A percentile compares a stretch with the other conserved stretches of the same genome.
These are phyloP conservation scores for Aspergillus sp. DNA, from an alignment of 2,329 filamentous ascomycete genomes.

Conservation along the genomic window DNA sequence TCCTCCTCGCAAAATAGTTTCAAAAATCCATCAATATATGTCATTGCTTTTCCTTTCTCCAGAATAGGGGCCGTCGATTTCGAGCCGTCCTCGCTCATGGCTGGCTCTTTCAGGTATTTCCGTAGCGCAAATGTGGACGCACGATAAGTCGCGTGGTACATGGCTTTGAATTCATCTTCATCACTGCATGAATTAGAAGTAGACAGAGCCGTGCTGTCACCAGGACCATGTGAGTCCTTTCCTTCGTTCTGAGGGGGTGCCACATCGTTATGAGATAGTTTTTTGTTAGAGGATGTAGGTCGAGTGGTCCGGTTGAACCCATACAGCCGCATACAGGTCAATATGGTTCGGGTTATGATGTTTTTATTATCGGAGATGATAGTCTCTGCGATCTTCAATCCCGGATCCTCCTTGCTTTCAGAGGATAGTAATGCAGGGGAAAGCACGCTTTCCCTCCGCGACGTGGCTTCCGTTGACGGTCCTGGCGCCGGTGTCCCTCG, in stretches of 20 bases:
- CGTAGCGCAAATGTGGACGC: slow-evolving; percentile 45
- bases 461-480: slow-evolving; percentile 24
- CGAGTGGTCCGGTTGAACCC: slow-evolving; percentile 38
- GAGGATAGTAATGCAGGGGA: slow-evolving; percentile 17
- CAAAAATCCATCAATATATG: slow-evolving; percentile 42
- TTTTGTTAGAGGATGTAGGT: slow-evolving; percentile 21
- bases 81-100: not conserved
- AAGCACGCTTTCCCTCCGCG: slow-evolving; percentile 11
- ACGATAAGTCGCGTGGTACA: slow-evolving; percentile 47
- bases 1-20: slow-evolving; percentile 44
- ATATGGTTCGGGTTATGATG: slow-evolving; percentile 41
- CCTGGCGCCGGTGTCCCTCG: slow-evolving; percentile 29
- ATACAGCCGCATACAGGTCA: slow-evolving; percentile 46
- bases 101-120: slow-evolving; percentile 34
- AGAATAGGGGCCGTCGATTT: slow-evolving; percentile 25
- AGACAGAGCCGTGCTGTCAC: slow-evolving; percentile 3
- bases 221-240: slow-evolving; percentile 13
- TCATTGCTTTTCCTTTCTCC: slow-evolving; percentile 41
- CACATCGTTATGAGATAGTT: slow-evolving; percentile 7
- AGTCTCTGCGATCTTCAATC: slow-evolving; percentile 27
- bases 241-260: slow-evolving; percentile 14
- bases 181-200: slow-evolving; percentile 22
- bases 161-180: slow-evolving; percentile 44
- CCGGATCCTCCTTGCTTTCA: slow-evolving; percentile 19
- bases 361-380: slow-evolving; percentile 41